Evolutionary conservation across 306 rosid species (phyloP).

Genomic region (Trifolium repens): DNA sequence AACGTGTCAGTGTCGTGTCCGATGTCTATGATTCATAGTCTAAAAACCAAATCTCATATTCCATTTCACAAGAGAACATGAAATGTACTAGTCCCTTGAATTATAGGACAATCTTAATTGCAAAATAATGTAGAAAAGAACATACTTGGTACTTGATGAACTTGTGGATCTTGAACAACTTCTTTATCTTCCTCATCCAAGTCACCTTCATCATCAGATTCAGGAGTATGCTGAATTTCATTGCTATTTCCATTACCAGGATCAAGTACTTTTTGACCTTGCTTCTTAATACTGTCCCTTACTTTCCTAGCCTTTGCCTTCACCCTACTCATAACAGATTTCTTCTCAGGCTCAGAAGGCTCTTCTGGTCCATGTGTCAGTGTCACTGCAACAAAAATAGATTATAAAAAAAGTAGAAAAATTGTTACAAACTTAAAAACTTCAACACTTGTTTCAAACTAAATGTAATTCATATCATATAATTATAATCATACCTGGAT

Average conservation of each 20-base stretch:
- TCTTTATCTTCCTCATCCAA: slow-evolving; percentile 43
- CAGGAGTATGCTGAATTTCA: slow-evolving; percentile 29
- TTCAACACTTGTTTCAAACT: background rate
- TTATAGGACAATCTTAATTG: background rate
- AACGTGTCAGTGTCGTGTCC: background rate
- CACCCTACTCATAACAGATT: slow-evolving; percentile 64
- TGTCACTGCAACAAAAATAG: slow-evolving; percentile 30
- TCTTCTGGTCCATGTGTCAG: slow-evolving; percentile 50
- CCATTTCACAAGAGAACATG: background rate
- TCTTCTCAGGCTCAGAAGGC: slow-evolving; percentile 56
- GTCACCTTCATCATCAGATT: slow-evolving; percentile 50
- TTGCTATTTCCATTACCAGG: slow-evolving; percentile 34
- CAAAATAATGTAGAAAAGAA: slow-evolving; percentile 11
- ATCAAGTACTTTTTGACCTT: slow-evolving; percentile 48
- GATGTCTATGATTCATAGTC: background rate
- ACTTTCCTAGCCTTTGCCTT: slow-evolving; percentile 81
- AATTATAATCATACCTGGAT: slow-evolving; percentile 36
- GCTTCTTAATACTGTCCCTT: slow-evolving; percentile 54
- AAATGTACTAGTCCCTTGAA: background rate
- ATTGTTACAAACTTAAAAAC: background rate
- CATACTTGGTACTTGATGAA: slow-evolving; percentile 57
- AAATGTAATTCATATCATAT: background rate
- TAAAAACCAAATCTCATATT: background rate
- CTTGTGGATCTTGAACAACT: slow-evolving; percentile 40
- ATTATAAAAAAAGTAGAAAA: background rate